Base-by-base conservation (phyloP, 352 stramenopile species). In the Phytophthora pseudosyringae region DNA sequence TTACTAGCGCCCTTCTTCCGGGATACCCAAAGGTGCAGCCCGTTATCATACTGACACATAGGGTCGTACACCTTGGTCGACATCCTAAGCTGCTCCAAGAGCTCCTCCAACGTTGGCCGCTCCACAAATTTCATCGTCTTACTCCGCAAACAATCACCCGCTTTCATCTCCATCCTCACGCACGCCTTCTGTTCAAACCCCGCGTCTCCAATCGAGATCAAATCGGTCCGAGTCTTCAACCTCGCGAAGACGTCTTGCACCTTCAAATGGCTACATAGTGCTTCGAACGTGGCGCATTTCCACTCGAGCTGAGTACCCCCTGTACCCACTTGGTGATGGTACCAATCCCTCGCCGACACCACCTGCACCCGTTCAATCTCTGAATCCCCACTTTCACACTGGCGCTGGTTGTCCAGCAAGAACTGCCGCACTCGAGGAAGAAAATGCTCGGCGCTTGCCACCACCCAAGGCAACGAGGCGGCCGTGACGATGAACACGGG, bases 401-500 rank as follows among this genome's bases (percentile, higher is more conserved):
- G 69, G 4, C 58, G 70, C 45, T 61, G 57, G 21, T 67, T 71
- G 16, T 74, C 73, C 55, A 83, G 56, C 12, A 88, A 46, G 38
- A 75, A 59, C 39, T 77, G 58, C 21, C 64, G 36, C 35, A 90
- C 67, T 12, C 64, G 60, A 10, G 81, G 81, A 18, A 90, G 59
- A 56, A 88, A 90, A 26, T 62, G 56, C 32, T 67, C 59, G 11
- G 71, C 78, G 25, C 73, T 81, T 12, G 67, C 64, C 26, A 80
- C 66, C 11, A 88, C 78, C 81, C 81, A 90, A 16, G 70, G 48
- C 35, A 82, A 56, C 38, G 79, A 82, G 32, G 81, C 81, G 1
- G 81, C 81, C n/a, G 81, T 88, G 38, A 90, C 71, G 58, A 90
- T 82, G 53, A 88, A 88, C 32, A 90, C 81, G 0, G 81, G 81